A percentile compares a stretch with the other conserved stretches of the same genome.
Conservation (phyloP, 1,284 basidiomycete genomes). For the Naganishia sp. region DNA sequence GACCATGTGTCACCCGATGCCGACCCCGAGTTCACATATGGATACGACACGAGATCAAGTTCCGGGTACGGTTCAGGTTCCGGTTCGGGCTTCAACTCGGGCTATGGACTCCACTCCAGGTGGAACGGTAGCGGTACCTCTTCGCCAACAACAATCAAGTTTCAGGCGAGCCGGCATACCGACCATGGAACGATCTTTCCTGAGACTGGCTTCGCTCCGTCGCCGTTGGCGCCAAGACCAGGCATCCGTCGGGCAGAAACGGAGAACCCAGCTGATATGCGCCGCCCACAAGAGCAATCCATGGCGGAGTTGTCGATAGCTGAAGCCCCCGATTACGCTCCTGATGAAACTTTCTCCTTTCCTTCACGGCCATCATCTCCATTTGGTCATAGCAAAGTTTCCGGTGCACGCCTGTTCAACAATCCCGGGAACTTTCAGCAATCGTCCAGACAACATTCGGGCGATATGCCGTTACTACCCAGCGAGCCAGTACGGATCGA, state of each 20-base stretch:
- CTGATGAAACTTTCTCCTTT: constrained; percentile 28
- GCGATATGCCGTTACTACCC: constrained; percentile 10
- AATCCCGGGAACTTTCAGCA: neutral
- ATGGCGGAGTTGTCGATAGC: constrained; percentile 4
- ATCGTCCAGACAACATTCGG: neutral
- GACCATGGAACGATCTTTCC: neutral
- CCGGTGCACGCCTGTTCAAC: too few relatives aligned
- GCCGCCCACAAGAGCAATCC: constrained; percentile 1
- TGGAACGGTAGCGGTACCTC: constrained; percentile 13
- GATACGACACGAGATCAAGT: neutral
- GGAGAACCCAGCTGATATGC: constrained; percentile 12
- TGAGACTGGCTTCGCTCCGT: neutral
- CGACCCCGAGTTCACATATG: neutral
- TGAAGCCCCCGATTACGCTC: constrained; percentile 16
- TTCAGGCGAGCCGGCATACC: neutral
- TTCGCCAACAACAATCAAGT: constrained; percentile 20
- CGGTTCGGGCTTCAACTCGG: constrained; percentile 4
- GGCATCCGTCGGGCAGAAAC: constrained; percentile 22
- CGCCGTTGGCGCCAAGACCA: neutral
- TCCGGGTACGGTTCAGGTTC: constrained; percentile 1
- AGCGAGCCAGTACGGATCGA: constrained; percentile 15
- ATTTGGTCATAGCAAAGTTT: neutral
- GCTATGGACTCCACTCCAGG: constrained; percentile 14
- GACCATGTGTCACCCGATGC: neutral
- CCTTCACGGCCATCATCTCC: constrained; percentile 25